These are phyloP conservation scores for Paspalum notatum DNA, from an alignment of 176 grass and related monocot genomes.

Conservation along the genomic window DNA sequence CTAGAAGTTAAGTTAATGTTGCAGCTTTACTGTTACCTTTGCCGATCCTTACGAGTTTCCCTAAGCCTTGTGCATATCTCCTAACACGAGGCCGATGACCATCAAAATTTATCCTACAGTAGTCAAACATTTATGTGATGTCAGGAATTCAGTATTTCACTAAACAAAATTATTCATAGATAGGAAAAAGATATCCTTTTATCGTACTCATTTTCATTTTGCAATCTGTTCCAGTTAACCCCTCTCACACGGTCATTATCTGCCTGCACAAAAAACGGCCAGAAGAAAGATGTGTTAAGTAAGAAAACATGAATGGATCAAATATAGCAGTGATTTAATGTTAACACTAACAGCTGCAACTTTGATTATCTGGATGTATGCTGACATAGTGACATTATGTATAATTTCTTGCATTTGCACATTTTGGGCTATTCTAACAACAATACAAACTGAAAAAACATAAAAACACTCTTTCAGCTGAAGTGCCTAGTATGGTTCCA, in stretches of 20 bases:
- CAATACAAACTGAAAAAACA: conserved; percentile 10
- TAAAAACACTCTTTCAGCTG: neutral
- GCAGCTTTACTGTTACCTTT: conserved; percentile 72
- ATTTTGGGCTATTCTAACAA: conserved; percentile 11
- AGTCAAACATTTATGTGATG: conserved; percentile 34
- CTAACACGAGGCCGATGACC: conserved; percentile 81
- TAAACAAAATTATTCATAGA: conserved; percentile 30
- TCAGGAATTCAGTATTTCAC: conserved; percentile 36
- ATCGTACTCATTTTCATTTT: conserved; percentile 74
- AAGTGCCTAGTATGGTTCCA: conserved; percentile 24
- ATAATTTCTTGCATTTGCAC: neutral
- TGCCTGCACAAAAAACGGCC: conserved; percentile 61
- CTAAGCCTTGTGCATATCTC: conserved; percentile 84
- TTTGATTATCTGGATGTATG: conserved; percentile 20
- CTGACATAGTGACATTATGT: conserved; percentile 15
- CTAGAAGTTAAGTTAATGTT: neutral
- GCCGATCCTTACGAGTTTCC: conserved; percentile 85
- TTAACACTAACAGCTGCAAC: neutral
- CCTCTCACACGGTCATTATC: conserved; percentile 71
- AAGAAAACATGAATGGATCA: conserved; percentile 25
- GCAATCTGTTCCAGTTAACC: conserved; percentile 58
- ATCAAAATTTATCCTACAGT: conserved; percentile 83
- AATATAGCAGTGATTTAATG: conserved; percentile 29
- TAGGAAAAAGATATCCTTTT: conserved; percentile 31
- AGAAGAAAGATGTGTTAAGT: conserved; percentile 18